phyloP scores from a whole-genome alignment of 305 asterid genomes.

The Solanum hybrid region DNA sequence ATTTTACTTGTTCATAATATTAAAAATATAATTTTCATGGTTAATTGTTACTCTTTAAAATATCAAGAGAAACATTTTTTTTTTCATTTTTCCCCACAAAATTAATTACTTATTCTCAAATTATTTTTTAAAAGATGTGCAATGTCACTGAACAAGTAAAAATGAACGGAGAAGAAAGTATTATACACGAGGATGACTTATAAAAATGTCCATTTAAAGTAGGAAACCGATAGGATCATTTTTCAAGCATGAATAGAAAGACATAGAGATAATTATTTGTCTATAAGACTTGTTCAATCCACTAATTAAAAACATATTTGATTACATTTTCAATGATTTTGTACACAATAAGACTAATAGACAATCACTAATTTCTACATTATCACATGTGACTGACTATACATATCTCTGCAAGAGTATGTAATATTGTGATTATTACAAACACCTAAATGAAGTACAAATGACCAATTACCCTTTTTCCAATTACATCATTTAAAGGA shows the following conservation, averaged over 20 bases:
- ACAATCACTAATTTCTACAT: background rate
- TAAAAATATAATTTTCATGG: background rate
- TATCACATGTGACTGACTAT: background rate
- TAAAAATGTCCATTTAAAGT: background rate
- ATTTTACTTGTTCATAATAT: background rate
- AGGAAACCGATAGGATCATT: background rate
- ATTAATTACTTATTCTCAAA: too few relatives aligned
- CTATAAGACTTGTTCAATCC: background rate
- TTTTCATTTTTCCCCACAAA: background rate
- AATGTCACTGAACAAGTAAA: background rate
- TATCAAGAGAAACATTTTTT: background rate
- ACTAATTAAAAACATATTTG: background rate
- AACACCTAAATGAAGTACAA: background rate
- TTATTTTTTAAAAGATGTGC: background rate
- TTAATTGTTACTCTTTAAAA: background rate
- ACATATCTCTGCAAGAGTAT: background rate
- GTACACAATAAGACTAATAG: background rate
- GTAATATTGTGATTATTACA: background rate
- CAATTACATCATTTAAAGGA: background rate
- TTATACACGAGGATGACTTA: background rate
- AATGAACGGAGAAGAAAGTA: too few relatives aligned
- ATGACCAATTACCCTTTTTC: background rate
- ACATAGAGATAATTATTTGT: background rate
- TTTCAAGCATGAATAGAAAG: background rate
- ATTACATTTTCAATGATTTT: background rate